Conservation (phyloP, 2,329 filamentous ascomycete species). For the Talaromyces sp. region DNA sequence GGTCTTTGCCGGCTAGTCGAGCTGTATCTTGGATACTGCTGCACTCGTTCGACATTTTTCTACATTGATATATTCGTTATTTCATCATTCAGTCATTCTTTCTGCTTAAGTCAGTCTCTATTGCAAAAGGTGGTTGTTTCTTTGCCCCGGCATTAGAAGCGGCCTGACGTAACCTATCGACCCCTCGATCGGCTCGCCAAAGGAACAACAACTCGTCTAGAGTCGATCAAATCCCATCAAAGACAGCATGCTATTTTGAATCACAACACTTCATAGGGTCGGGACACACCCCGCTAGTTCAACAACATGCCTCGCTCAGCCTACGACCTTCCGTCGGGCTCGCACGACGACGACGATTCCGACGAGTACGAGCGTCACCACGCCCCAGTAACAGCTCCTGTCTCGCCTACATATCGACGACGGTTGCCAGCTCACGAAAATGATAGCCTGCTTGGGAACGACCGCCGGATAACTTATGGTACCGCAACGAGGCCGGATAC, state of each 20-base stretch:
- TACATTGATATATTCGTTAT: not conserved
- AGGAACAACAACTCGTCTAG: not conserved
- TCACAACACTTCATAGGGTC: not conserved
- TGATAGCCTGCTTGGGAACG: conserved; percentile 14
- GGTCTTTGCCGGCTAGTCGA: not conserved
- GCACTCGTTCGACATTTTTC: not conserved
- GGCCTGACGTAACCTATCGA: not conserved
- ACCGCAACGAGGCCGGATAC: conserved; percentile 33
- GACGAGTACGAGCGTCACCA: conserved; percentile 6
- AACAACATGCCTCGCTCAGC: conserved; percentile 22
- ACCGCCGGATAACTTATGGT: conserved; percentile 33
- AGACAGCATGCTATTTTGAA: not conserved
- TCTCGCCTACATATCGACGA: conserved; percentile 37
- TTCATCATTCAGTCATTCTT: not conserved
- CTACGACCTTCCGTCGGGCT: not conserved
- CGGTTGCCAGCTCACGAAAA: conserved; percentile 31
- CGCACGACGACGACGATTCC: conserved; percentile 20
- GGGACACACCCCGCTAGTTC: not conserved
- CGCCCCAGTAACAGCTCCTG: conserved; percentile 31
- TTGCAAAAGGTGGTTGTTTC: not conserved
- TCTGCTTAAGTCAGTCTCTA: not conserved
- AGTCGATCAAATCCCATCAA: not conserved
- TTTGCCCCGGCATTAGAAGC: not conserved
- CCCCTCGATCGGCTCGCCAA: not conserved
- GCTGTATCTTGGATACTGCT: not conserved